A percentile compares a stretch with the other conserved stretches of the same genome.
Conservation (phyloP, 306 rosid genomes). For the Comarum palustre region DNA sequence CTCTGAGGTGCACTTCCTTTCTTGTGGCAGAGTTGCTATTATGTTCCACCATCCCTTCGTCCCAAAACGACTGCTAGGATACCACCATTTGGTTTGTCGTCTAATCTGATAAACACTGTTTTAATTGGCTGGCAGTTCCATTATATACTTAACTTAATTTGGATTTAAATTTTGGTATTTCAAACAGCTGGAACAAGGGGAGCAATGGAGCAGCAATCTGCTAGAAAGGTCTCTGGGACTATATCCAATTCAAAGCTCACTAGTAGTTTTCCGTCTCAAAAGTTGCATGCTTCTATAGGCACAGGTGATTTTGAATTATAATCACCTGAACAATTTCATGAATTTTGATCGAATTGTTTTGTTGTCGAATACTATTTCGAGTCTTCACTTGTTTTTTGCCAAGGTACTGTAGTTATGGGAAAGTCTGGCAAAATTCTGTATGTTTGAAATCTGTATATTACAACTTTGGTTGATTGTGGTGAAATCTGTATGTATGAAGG, state of each 20-base stretch:
- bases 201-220: slow-evolving; percentile 52
- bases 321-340: neutral
- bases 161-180: neutral
- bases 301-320: slow-evolving; percentile 45
- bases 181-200: slow-evolving; percentile 55
- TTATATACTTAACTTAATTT: neutral
- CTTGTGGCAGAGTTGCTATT: slow-evolving; percentile 66
- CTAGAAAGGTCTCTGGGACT: slow-evolving; percentile 53
- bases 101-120: neutral
- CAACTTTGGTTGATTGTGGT: neutral
- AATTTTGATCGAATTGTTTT: neutral
- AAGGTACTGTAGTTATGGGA: neutral
- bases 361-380: neutral
- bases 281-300: slow-evolving; percentile 51
- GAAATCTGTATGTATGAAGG: neutral
- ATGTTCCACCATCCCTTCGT: slow-evolving; percentile 90
- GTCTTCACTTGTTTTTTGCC: neutral
- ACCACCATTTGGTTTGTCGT: slow-evolving; percentile 76
- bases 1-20: slow-evolving; percentile 14
- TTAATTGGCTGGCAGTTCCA: neutral
- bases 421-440: neutral
- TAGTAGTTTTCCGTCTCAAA: slow-evolving; percentile 54
- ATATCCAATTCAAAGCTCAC: slow-evolving; percentile 51
- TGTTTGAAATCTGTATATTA: no score
- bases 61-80: slow-evolving; percentile 59